These are phyloP conservation scores for Hygrocybe punicea DNA, from an alignment of 768 basidiomycete species.

Conservation along the genomic window DNA sequence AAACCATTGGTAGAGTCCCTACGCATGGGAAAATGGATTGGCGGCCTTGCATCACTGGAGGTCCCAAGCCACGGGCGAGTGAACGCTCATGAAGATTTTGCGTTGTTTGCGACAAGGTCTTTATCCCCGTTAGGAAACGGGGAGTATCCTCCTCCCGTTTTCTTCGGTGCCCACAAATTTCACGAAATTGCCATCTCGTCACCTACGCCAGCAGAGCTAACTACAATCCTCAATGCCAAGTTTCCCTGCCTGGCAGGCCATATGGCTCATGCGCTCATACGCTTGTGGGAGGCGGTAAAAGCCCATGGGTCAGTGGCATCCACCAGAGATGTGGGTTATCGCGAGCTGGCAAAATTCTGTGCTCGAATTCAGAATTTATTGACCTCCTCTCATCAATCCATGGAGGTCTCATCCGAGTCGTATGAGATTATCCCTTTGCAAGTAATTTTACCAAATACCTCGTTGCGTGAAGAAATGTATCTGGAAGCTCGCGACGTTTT, in stretches of 20 bases:
- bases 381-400: constrained; percentile 44
- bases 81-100: constrained; percentile 74
- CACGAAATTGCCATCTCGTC: constrained; percentile 60
- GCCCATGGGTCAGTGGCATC: constrained; percentile 49
- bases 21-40: constrained; percentile 67
- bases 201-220: constrained; percentile 66
- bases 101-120: constrained; percentile 87
- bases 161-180: constrained; percentile 86
- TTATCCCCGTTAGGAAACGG: constrained; percentile 45
- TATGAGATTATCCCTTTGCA: constrained; percentile 33
- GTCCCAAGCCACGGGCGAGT: constrained; percentile 74
- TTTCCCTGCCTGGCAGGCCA: constrained; percentile 60
- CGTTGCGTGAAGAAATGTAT: constrained; percentile 83
- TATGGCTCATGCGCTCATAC: constrained; percentile 51
- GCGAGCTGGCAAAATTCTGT: constrained; percentile 84
- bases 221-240: constrained; percentile 60
- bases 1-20: constrained; percentile 80
- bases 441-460: constrained; percentile 62
- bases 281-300: constrained; percentile 65
- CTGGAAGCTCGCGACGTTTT: constrained; percentile 89
- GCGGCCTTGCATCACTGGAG: constrained; percentile 62
- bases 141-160: constrained; percentile 55
- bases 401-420: constrained; percentile 38
- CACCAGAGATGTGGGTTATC: constrained; percentile 62
- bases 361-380: constrained; percentile 62